These are phyloP conservation scores for Fusarium luffae DNA, from an alignment of 2,329 filamentous ascomycete species.

Conservation along the genomic window DNA sequence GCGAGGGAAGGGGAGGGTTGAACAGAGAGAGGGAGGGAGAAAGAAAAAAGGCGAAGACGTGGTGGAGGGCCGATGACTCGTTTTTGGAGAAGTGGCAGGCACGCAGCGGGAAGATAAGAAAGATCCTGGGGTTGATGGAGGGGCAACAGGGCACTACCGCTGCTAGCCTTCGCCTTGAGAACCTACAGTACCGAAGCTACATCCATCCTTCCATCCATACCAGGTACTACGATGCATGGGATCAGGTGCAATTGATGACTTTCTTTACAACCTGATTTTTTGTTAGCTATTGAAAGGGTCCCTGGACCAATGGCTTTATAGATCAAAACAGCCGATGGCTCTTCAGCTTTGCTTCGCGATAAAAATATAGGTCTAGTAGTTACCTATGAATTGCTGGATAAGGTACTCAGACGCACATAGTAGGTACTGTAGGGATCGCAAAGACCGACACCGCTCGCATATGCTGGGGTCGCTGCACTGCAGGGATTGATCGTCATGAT, in stretches of 20 bases:
- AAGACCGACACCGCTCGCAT: neutral
- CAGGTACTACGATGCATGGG: neutral
- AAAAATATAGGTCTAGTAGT: neutral
- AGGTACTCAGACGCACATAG: neutral
- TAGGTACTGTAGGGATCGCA: neutral
- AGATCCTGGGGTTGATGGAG: slow-evolving; percentile 19
- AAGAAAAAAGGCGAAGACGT: neutral
- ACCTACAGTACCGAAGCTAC: neutral
- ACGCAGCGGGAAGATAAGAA: slow-evolving; percentile 6
- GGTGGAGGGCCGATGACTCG: slow-evolving; percentile 15
- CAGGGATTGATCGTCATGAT: neutral
- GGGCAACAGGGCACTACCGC: slow-evolving; percentile 27
- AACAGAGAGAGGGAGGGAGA: slow-evolving; percentile 3
- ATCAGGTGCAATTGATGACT: neutral
- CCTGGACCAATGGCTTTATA: neutral
- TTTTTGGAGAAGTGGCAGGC: slow-evolving; percentile 19
- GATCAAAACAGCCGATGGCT: neutral
- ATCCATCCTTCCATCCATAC: neutral
- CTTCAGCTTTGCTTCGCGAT: neutral
- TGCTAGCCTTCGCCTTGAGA: neutral
- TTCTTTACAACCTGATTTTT: neutral
- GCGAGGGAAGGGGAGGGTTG: slow-evolving; percentile 18
- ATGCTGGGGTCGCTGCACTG: neutral
- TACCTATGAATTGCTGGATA: too few species aligned
- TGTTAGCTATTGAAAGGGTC: neutral